Evolutionary conservation across 176 grass and related monocot genomes (phyloP).

Genomic region (Lolium rigidum): DNA sequence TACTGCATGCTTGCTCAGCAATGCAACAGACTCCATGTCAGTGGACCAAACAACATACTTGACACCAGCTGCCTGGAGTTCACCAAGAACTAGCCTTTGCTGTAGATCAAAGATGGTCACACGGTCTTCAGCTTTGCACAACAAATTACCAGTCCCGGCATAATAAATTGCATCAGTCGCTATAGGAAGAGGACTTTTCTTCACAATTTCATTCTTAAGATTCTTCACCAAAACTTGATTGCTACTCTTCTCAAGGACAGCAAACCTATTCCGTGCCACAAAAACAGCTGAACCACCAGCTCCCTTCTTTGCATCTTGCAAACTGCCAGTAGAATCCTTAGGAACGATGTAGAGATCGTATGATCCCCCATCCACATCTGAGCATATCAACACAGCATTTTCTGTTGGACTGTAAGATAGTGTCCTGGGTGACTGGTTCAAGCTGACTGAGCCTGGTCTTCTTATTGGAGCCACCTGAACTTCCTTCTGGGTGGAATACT

Average conservation of each 20-base stretch:
- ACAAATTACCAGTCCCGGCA: slow-evolving; percentile 85
- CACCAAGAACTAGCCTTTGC: slow-evolving; percentile 83
- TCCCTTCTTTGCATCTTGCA: slow-evolving; percentile 87
- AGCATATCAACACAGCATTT: slow-evolving; percentile 89
- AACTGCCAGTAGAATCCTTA: slow-evolving; percentile 77
- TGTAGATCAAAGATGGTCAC: slow-evolving; percentile 93
- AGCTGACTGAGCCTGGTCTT: slow-evolving; percentile 73
- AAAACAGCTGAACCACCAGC: slow-evolving; percentile 80
- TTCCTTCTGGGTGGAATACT: slow-evolving; percentile 83
- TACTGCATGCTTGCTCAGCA: slow-evolving; percentile 78
- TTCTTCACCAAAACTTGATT: slow-evolving; percentile 87
- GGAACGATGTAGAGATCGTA: slow-evolving; percentile 88
- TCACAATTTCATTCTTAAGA: slow-evolving; percentile 93
- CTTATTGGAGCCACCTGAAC: slow-evolving; percentile 73
- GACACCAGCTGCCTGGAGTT: slow-evolving; percentile 79
- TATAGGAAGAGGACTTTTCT: slow-evolving; percentile 86
- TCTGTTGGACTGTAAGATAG: slow-evolving; percentile 90
- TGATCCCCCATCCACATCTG: slow-evolving; percentile 88
- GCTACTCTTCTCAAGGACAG: slow-evolving; percentile 87
- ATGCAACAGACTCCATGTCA: slow-evolving; percentile 83
- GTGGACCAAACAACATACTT: slow-evolving; percentile 83
- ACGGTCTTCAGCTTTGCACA: slow-evolving; percentile 88
- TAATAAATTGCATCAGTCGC: slow-evolving; percentile 90
- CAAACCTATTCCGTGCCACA: slow-evolving; percentile 85
- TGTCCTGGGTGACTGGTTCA: slow-evolving; percentile 87